Base-by-base conservation (phyloP, 129 eudicot genomes). In the Sambucus nigra region DNA sequence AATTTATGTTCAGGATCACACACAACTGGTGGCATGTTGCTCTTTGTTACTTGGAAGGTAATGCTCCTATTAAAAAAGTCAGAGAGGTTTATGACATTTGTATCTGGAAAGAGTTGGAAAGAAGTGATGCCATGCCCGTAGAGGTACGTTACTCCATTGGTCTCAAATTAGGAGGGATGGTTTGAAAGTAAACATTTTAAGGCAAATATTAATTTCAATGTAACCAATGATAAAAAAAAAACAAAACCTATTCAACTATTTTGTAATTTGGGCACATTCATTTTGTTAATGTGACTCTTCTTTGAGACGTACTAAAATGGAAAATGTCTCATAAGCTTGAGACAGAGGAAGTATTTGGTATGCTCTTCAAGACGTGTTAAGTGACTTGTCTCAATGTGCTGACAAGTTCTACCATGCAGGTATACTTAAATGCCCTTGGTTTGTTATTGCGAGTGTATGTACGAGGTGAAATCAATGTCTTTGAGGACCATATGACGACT, bases 11-110 rank as follows among this genome's bases (percentile, higher is more conserved):
- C 60, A 89, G 97, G 86, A 78, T 69, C 52, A 84, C 97, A 17
- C 97, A 89, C 73, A 89, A 89, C 53, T 89, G 97, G 97, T 89
- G 97, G 97, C 97, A 89, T 48, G 88, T 84, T 53, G 94, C 95
- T 35, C 77, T 89, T 48, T 89, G 97, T 79, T 85, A 76, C 69
- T 76, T 89, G 80, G 95, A 89, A 79, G 97, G 88, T 53, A 67
- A 71, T 35, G 78, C 95, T 35, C 69, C 95, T 33, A 24, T 79
- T 33, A 55, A 63, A 41, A 89, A 76, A 64, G 84, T 89, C 33
- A 50, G 61, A 20, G 86, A 89, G 18, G 61, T 89, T 16, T 89
- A 89, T 48, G 94, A 84, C 57, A 59, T 63, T 15, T 65, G 55
- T 53, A 89, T 89, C n/a, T 75, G 82, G 95, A 76, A 79, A 80